Percentiles rank a stretch among this genome's conserved stretches.
Conservation (phyloP, 2,329 filamentous ascomycete genomes). For the Penicillium sp. region DNA sequence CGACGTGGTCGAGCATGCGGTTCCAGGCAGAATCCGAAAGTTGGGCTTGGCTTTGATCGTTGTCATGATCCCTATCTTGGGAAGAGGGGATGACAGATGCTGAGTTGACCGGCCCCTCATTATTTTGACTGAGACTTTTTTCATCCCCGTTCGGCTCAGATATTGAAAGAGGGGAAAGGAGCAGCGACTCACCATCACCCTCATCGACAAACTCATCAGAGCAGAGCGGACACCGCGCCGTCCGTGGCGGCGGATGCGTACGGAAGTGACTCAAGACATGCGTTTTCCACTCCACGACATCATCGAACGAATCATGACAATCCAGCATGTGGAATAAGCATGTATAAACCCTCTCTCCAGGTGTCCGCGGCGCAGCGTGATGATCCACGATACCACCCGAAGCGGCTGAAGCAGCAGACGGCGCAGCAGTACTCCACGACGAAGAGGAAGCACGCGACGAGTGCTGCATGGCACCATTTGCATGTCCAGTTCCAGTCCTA, state of each 20-base stretch:
- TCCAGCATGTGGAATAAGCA: constrained; percentile 49
- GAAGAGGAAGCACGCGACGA: constrained; percentile 23
- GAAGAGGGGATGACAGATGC: neutral
- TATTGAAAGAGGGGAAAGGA: neutral
- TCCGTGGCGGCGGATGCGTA: constrained; percentile 39
- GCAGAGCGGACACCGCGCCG: constrained; percentile 47
- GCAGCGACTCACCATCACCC: neutral
- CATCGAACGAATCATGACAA: constrained; percentile 42
- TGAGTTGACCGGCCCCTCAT: neutral
- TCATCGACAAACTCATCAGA: constrained; percentile 25
- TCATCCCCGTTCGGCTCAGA: neutral
- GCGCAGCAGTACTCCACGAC: constrained; percentile 22
- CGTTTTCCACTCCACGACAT: constrained; percentile 41
- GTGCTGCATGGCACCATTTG: neutral
- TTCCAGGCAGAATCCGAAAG: constrained; percentile 38
- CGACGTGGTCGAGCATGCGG: constrained; percentile 44
- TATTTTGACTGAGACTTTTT: neutral
- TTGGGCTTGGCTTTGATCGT: neutral
- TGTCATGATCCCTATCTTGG: neutral
- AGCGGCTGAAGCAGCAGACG: constrained; percentile 8
- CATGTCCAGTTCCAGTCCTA: neutral
- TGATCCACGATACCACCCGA: neutral
- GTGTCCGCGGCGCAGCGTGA: neutral
- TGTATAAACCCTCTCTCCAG: constrained; percentile 23
- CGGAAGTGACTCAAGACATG: constrained; percentile 49